These are phyloP conservation scores for Alternaria brassicae DNA, from an alignment of 2,329 filamentous ascomycete genomes.

Conservation along the genomic window DNA sequence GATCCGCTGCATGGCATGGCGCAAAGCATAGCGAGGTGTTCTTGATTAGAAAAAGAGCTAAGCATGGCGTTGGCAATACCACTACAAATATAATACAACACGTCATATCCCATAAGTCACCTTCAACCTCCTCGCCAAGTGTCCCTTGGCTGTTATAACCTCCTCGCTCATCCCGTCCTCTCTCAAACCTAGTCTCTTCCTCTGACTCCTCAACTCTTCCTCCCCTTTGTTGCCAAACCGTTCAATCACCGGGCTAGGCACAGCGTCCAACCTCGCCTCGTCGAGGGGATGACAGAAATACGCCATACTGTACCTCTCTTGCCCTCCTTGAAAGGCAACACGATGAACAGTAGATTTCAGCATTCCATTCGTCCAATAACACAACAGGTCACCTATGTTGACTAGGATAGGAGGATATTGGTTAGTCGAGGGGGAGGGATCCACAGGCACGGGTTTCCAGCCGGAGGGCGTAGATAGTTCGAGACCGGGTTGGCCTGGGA, in stretches of 20 bases:
- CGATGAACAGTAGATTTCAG: slow-evolving; percentile 88
- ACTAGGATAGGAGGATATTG: slow-evolving; percentile 50
- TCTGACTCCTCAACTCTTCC: slow-evolving; percentile 45
- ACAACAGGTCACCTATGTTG: slow-evolving; percentile 76
- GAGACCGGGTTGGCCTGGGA: slow-evolving; percentile 82
- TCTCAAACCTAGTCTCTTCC: slow-evolving; percentile 53
- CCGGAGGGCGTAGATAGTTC: slow-evolving; percentile 72
- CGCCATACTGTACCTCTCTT: slow-evolving; percentile 64
- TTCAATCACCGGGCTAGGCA: slow-evolving; percentile 61
- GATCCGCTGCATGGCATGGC: slow-evolving; percentile 5
- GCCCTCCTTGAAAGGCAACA: slow-evolving; percentile 70
- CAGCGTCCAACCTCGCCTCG: slow-evolving; percentile 59
- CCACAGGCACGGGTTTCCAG: slow-evolving; percentile 57
- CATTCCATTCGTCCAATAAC: slow-evolving; percentile 90
- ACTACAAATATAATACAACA: neutral
- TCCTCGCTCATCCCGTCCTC: slow-evolving; percentile 46
- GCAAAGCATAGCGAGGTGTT: slow-evolving; percentile 27
- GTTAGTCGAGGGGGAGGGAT: slow-evolving; percentile 64
- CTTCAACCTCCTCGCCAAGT: slow-evolving; percentile 64
- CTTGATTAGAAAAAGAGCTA: neutral
- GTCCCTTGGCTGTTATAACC: slow-evolving; percentile 64
- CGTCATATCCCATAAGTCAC: slow-evolving; percentile 62
- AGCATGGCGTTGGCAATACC: slow-evolving; percentile 2
- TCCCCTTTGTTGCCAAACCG: slow-evolving; percentile 46
- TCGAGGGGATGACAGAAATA: slow-evolving; percentile 71